Percentiles rank a stretch among this genome's conserved stretches.
These are phyloP conservation scores for Hypseocharis bilobata DNA, from an alignment of 441 rosid genomes.

Conservation along the genomic window DNA sequence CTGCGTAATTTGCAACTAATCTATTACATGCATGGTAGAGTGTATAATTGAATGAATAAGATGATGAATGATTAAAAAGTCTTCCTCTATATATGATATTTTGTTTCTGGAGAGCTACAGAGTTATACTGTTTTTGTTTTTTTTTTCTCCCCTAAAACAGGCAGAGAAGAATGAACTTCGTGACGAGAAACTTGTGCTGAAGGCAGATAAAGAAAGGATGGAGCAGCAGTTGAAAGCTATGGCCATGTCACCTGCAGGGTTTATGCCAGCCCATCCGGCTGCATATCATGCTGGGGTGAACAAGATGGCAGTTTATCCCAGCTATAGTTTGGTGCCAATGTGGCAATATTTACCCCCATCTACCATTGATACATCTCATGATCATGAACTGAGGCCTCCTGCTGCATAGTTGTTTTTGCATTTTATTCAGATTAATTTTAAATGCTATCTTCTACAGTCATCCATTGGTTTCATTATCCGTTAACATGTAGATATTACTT, in stretches of 20 bases:
- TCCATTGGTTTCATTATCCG: slow-evolving; percentile 11
- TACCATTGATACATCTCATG: slow-evolving; percentile 59
- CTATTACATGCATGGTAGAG: neutral
- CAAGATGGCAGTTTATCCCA: slow-evolving; percentile 62
- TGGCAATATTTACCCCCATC: slow-evolving; percentile 79
- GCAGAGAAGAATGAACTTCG: slow-evolving; percentile 79
- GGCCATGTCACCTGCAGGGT: slow-evolving; percentile 49
- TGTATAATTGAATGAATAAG: neutral
- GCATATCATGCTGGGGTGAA: slow-evolving; percentile 46
- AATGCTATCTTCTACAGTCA: slow-evolving; percentile 13
- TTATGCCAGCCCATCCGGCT: slow-evolving; percentile 47
- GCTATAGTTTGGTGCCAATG: slow-evolving; percentile 76
- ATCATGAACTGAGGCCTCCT: slow-evolving; percentile 85
- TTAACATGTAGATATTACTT: slow-evolving; percentile 23
- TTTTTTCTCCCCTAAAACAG: slow-evolving; percentile 28
- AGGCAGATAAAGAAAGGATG: slow-evolving; percentile 65
- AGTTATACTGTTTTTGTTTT: slow-evolving; percentile 5
- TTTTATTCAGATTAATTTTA: neutral
- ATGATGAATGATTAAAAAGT: neutral
- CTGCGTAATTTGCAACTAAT: neutral
- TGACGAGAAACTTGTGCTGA: slow-evolving; percentile 63
- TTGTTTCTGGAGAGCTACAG: slow-evolving; percentile 1
- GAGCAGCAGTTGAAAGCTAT: slow-evolving; percentile 58
- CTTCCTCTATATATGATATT: neutral
- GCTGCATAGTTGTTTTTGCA: slow-evolving; percentile 46